These are phyloP conservation scores for Nepenthes alata DNA, from an alignment of 179 eudicot species.

Conservation along the genomic window DNA sequence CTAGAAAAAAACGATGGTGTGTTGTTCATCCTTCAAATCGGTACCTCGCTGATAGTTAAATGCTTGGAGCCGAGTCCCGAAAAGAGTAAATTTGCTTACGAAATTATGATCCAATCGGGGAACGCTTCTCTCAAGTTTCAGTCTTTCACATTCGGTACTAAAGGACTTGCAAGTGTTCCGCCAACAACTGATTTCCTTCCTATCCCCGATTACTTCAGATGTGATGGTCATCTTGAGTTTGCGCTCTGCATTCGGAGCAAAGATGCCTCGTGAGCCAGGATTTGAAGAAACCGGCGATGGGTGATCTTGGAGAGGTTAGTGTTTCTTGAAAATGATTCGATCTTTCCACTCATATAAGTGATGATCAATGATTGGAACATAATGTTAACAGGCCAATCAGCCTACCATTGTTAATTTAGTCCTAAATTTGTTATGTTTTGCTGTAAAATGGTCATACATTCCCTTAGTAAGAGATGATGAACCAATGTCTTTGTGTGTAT, in stretches of 20 bases:
- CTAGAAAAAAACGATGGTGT: slow-evolving; percentile 12
- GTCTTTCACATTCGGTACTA: slow-evolving; percentile 13
- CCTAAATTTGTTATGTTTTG: too few relatives aligned
- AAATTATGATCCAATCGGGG: slow-evolving; percentile 11
- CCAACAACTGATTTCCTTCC: slow-evolving; percentile 11
- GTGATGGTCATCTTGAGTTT: slow-evolving; percentile 7
- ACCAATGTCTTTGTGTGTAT: too few relatives aligned
- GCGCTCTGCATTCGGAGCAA: slow-evolving; percentile 24
- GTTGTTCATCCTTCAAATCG: slow-evolving; percentile 23
- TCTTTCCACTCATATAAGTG: too few relatives aligned
- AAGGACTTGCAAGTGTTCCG: not conserved
- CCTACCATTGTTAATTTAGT: too few relatives aligned
- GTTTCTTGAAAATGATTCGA: too few relatives aligned
- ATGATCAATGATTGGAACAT: too few relatives aligned
- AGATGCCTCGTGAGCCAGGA: not conserved
- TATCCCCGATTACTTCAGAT: slow-evolving; percentile 11
- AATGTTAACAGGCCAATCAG: too few relatives aligned
- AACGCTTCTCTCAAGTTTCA: slow-evolving; percentile 15
- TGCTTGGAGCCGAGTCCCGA: slow-evolving; percentile 20
- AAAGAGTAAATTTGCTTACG: slow-evolving; percentile 11
- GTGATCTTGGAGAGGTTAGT: too few relatives aligned
- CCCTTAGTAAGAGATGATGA: too few relatives aligned
- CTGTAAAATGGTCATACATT: too few relatives aligned
- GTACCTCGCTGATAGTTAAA: slow-evolving; percentile 13
- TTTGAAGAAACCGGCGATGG: not conserved